These are phyloP conservation scores for Xenoacremonium recifei DNA, from an alignment of 2,329 filamentous ascomycete genomes.

Conservation along the genomic window DNA sequence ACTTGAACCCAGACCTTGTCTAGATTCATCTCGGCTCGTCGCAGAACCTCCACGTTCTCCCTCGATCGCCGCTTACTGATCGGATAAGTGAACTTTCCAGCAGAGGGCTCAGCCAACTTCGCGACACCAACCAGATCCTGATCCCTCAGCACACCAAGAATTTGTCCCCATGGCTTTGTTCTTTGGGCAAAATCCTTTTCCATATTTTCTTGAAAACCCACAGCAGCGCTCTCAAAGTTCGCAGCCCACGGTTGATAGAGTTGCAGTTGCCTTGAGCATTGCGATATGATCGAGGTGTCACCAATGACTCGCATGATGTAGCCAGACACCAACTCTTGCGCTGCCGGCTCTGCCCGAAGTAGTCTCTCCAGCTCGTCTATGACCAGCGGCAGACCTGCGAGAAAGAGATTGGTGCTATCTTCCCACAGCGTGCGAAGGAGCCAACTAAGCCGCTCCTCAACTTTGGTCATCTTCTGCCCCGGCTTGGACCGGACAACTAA, in stretches of 20 bases:
- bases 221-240: constrained; percentile 33
- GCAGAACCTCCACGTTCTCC: constrained; percentile 43
- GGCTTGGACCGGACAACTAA: constrained; percentile 19
- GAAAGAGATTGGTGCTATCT: constrained; percentile 28
- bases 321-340: constrained; percentile 36
- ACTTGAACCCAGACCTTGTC: constrained; percentile 11
- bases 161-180: constrained; percentile 8
- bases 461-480: constrained; percentile 17
- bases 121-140: constrained; percentile 9
- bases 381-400: constrained; percentile 32
- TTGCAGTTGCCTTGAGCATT: constrained; percentile 44
- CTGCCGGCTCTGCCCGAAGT: constrained; percentile 34
- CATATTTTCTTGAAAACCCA: constrained; percentile 22
- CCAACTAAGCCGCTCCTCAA: constrained; percentile 31
- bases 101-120: constrained; percentile 31
- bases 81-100: constrained; percentile 42
- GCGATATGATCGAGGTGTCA: constrained; percentile 43
- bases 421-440: constrained; percentile 39
- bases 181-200: constrained; percentile 22
- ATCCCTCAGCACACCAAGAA: constrained; percentile 14
- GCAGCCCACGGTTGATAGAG: constrained; percentile 49
- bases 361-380: constrained; percentile 50
- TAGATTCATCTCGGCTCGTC: constrained; percentile 44
- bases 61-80: constrained; percentile 43
- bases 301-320: constrained; percentile 36